Base-by-base conservation (phyloP, 805 yeast genomes). In the Teunomyces tritomae region DNA sequence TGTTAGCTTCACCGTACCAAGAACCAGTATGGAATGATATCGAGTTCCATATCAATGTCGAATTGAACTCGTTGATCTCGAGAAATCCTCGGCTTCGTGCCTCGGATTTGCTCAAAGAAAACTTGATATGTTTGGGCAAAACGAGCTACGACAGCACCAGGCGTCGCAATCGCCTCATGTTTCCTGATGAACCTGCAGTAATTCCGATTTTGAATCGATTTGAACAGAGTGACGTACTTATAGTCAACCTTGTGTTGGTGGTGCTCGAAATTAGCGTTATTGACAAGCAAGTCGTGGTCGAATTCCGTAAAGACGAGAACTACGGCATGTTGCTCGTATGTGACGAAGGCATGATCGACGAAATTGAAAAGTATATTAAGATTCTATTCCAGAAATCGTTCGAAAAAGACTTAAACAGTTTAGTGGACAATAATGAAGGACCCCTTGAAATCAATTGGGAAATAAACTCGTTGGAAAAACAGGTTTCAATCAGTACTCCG, bases 11-110 rank as follows among this genome's bases (percentile, higher is more conserved):
- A 29, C 13, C 28, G 8, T 27, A 24, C 16, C 14, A 8, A 13
- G 2, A 9, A 13, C 14, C 17, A 29, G 28, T 10, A 3, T 47
- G 32, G 50, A 39, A 32, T 20, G 46, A 47, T 17, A 28, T 43
- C 11, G 45, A 44, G 26, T 28, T 47, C 37, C 28, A 47, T 11
- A 46, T 72, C 4, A 65, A 64, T 30, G 57, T 71, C 16, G 72
- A 71, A 48, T 57, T 73, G 41, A 71, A 71, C 48, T 54, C 71
- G 4, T 50, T 72, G 8, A 53, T 71, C 14, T 54, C 59, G 26
- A 58, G 77, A 44, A 67, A 64, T 48, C 46, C 50, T 24, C 43
- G 49, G 20, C 47, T 72, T 26, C 57, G 54, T 37, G 66, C 74
- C n/a, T 61, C 70, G 8, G 65, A 61, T 30, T 58, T 72, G 43